Conservation (phyloP, 208 protist genomes). For the Crithidia fasciculata region DNA sequence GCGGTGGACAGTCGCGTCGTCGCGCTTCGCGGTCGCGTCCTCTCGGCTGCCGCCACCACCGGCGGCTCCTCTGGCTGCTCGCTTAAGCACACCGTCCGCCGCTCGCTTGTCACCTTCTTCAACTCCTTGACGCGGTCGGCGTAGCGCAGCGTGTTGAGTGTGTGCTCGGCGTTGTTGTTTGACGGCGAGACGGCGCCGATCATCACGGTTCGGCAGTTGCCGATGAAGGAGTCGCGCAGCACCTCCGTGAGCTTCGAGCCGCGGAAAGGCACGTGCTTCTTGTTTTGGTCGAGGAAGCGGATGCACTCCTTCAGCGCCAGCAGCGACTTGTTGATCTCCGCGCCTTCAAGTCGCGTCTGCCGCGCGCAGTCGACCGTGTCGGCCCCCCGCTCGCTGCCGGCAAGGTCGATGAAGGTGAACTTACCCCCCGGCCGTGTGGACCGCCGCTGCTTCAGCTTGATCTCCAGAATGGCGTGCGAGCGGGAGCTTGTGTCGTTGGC, state of each 20-base stretch:
- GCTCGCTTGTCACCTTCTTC: conserved; percentile 44
- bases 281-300: conserved; percentile 72
- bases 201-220: conserved; percentile 94
- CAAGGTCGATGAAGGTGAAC: conserved; percentile 93
- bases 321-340: conserved; percentile 91
- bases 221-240: conserved; percentile 85
- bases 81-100: conserved; percentile 29
- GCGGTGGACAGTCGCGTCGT: conserved; percentile 19
- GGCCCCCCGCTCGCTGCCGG: conserved; percentile 90
- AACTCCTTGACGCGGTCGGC: conserved; percentile 92
- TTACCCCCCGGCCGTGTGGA: conserved; percentile 36
- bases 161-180: conserved; percentile 80
- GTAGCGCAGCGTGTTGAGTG: conserved; percentile 84
- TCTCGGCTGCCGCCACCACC: background rate
- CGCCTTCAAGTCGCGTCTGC: conserved; percentile 88
- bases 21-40: conserved; percentile 1
- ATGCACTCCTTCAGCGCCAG: conserved; percentile 91
- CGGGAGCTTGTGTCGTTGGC: conserved; percentile 95
- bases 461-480: conserved; percentile 95
- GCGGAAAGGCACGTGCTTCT: conserved; percentile 91
- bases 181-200: conserved; percentile 91
- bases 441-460: conserved; percentile 44
- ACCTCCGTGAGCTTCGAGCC: conserved; percentile 95
- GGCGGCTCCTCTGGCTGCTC: conserved; percentile 24
- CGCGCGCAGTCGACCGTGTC: conserved; percentile 80